Conservation (phyloP, 257 asterid species). For the Jacaranda mimosifolia region DNA sequence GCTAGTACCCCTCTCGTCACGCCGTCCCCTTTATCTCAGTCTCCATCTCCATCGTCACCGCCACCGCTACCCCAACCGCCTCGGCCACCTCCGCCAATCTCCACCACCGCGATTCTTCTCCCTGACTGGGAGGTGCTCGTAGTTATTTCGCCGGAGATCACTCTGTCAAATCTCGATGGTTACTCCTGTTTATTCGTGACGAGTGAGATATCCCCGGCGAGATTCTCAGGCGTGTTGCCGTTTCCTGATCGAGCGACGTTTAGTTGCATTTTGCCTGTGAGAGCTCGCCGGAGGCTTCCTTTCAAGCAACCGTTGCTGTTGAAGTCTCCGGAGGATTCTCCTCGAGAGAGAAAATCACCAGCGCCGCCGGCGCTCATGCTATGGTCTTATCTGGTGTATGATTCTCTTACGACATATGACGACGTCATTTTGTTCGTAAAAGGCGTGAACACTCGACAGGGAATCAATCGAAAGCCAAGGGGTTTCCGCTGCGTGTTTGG, state of each 20-base stretch:
- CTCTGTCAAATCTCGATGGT: conserved; percentile 23
- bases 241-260: conserved; percentile 69
- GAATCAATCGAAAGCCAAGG: conserved; percentile 52
- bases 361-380: conserved; percentile 47
- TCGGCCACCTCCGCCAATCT: conserved; percentile 10
- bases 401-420: conserved; percentile 68
- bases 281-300: conserved; percentile 60
- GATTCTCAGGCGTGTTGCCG: conserved; percentile 45
- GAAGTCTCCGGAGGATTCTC: neutral
- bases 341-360: conserved; percentile 10
- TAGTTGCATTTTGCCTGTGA: conserved; percentile 56
- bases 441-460: conserved; percentile 75
- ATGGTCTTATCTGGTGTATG: conserved; percentile 67
- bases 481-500: conserved; percentile 74
- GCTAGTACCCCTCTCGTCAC: neutral
- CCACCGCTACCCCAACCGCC: no score
- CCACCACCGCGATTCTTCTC: conserved; percentile 64
- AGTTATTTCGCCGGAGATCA: conserved; percentile 48
- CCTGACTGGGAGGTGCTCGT: conserved; percentile 89
- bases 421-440: conserved; percentile 82
- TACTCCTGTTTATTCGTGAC: conserved; percentile 58
- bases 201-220: conserved; percentile 52
- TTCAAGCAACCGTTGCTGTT: conserved; percentile 61
- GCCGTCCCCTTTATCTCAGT: no score
- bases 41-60: conserved; percentile 11